Conservation (phyloP, 768 basidiomycete genomes). For the Boletus speciosus region DNA sequence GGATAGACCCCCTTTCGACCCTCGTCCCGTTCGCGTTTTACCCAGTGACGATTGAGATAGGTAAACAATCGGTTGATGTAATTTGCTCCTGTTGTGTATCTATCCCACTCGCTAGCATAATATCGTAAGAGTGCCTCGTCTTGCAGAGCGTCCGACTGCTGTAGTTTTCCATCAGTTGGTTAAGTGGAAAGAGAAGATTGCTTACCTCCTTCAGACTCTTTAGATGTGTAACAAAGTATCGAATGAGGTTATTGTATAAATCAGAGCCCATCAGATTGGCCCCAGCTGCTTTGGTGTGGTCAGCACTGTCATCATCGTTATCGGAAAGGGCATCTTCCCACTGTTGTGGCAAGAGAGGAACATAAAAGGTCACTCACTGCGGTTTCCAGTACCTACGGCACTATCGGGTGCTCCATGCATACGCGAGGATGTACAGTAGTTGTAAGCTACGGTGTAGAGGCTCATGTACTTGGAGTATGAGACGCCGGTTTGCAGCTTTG, state of each 20-base stretch:
- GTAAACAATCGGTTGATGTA: constrained; percentile 98
- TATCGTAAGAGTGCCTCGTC: constrained; percentile 87
- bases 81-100: constrained; percentile 95
- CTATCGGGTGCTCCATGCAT: constrained; percentile 53
- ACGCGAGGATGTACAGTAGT: constrained; percentile 92
- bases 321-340: constrained; percentile 24
- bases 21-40: constrained; percentile 96
- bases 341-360: constrained; percentile 9
- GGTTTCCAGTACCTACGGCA: constrained; percentile 35
- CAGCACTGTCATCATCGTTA: constrained; percentile 18
- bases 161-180: constrained; percentile 15
- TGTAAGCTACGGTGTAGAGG: constrained; percentile 92
- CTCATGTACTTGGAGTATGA: constrained; percentile 88
- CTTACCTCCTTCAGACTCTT: constrained; percentile 59
- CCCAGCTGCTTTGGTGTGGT: constrained; percentile 53
- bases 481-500: constrained; percentile 82
- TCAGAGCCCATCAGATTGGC: constrained; percentile 97
- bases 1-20: constrained; percentile 92
- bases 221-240: constrained; percentile 85
- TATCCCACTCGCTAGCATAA: constrained; percentile 91
- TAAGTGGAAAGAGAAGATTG: constrained; percentile 21
- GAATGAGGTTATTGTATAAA: constrained; percentile 91
- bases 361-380: constrained; percentile 48
- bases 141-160: constrained; percentile 78
- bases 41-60: constrained; percentile 99